phyloP scores from a whole-genome alignment of 2,329 filamentous ascomycete species.

The Aciculosporium take region DNA sequence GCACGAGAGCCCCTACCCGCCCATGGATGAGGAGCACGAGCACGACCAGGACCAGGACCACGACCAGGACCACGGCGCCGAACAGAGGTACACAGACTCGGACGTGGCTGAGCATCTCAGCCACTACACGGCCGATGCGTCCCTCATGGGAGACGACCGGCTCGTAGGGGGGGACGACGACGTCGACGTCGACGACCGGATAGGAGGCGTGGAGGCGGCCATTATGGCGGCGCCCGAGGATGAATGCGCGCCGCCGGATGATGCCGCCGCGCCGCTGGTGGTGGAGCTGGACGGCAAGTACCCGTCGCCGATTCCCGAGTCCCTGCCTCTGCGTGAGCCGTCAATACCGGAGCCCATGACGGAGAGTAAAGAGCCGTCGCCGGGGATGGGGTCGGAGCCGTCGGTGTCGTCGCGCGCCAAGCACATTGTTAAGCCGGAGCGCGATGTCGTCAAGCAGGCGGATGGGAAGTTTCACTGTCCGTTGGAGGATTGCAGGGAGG shows the following conservation, averaged over 20 bases:
- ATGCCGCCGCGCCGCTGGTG: conserved; percentile 26
- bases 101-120: conserved; percentile 29
- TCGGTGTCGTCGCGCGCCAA: conserved; percentile 29
- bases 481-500: conserved; percentile 52
- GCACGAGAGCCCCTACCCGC: conserved; percentile 32
- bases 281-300: conserved; percentile 25
- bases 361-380: conserved; percentile 22
- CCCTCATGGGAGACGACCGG: conserved; percentile 11
- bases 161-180: too few relatives aligned
- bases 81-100: conserved; percentile 28
- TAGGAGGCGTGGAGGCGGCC: conserved; percentile 5
- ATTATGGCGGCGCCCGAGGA: conserved; percentile 22
- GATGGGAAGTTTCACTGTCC: conserved; percentile 69
- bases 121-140: conserved; percentile 27
- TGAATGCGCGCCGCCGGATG: conserved; percentile 20
- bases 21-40: conserved; percentile 31
- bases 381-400: conserved; percentile 18
- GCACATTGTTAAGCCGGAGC: conserved; percentile 44
- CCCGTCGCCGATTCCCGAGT: conserved; percentile 20
- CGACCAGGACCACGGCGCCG: conserved; percentile 25
- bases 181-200: not conserved
- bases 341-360: conserved; percentile 19
- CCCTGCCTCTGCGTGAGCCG: conserved; percentile 18
- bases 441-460: conserved; percentile 44
- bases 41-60: conserved; percentile 16